Percentiles rank a stretch among this genome's conserved stretches.
phyloP scores from a whole-genome alignment of 805 yeast genomes.

The Starmerella khaoyaiensis region DNA sequence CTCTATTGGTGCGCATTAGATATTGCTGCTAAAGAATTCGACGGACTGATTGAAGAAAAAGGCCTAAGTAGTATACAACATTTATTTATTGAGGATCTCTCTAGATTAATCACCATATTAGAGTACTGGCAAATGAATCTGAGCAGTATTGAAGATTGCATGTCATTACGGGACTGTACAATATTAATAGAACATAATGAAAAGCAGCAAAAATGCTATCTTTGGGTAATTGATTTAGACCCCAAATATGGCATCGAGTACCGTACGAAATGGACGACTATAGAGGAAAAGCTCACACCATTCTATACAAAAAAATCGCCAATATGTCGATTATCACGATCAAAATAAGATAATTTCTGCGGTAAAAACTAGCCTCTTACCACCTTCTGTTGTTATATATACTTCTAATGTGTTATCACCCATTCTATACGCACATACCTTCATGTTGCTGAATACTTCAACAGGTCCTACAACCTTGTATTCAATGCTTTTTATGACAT shows the following conservation, averaged over 20 bases:
- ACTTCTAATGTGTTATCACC: no score
- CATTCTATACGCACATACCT: background rate
- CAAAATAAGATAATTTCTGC: background rate
- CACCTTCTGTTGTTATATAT: background rate
- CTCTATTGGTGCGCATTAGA: constrained; percentile 37
- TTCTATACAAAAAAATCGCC: constrained; percentile 4
- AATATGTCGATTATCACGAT: constrained; percentile 15
- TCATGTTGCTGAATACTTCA: constrained; percentile 12
- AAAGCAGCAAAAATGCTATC: constrained; percentile 27
- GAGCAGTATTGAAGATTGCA: constrained; percentile 17
- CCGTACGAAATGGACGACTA: constrained; percentile 36
- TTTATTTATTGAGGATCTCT: constrained; percentile 24
- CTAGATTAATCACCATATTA: no score
- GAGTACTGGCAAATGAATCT: constrained; percentile 18
- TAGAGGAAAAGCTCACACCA: constrained; percentile 28
- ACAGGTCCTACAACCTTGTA: constrained; percentile 43
- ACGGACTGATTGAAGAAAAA: constrained; percentile 3
- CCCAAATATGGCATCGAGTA: constrained; percentile 33
- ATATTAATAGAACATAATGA: constrained; percentile 32
- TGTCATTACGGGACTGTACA: constrained; percentile 49
- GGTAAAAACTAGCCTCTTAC: background rate
- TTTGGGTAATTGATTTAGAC: constrained; percentile 41
- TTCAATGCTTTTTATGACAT: constrained; percentile 29
- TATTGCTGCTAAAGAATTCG: constrained; percentile 27
- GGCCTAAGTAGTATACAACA: constrained; percentile 4